phyloP scores from a whole-genome alignment of 352 stramenopile species.

The Phytophthora multivora region DNA sequence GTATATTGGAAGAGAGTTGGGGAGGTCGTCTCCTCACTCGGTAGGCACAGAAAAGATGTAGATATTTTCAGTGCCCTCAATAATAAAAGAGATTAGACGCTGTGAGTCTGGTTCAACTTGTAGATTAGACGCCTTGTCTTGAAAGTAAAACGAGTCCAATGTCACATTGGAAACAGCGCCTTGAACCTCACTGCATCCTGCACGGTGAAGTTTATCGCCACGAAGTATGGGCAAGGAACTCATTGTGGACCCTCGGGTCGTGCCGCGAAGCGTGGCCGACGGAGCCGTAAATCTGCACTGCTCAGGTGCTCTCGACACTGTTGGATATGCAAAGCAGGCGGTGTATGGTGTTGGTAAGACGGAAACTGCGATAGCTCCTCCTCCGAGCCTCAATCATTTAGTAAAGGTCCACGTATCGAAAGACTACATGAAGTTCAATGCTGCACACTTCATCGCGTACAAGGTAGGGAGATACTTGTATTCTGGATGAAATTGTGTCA shows the following conservation, averaged over 20 bases:
- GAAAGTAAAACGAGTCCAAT: background rate
- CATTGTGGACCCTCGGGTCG: conserved; percentile 15
- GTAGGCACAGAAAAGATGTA: too few species aligned
- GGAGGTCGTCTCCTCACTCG: too few species aligned
- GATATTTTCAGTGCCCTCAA: too few species aligned
- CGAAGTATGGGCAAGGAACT: background rate
- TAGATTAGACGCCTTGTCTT: conserved; percentile 1
- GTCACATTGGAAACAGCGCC: background rate
- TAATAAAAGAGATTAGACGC: conserved; percentile 27
- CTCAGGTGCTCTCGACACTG: background rate
- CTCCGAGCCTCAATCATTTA: conserved; percentile 29
- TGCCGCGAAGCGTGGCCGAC: background rate
- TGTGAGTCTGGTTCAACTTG: conserved; percentile 57
- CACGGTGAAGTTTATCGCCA: too few species aligned
- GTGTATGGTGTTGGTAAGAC: background rate
- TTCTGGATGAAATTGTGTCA: background rate
- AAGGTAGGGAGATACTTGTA: conserved; percentile 44
- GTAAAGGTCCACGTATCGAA: conserved; percentile 89
- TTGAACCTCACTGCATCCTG: background rate
- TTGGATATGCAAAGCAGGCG: background rate
- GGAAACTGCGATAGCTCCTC: background rate
- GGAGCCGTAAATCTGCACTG: background rate
- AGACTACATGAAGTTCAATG: conserved; percentile 92
- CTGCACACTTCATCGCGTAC: conserved; percentile 88
- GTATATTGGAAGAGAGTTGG: too few species aligned